Percentiles rank a stretch among this genome's conserved stretches.
Evolutionary conservation across 2,329 filamentous ascomycete species (phyloP).

Genomic region (Alternaria atra): DNA sequence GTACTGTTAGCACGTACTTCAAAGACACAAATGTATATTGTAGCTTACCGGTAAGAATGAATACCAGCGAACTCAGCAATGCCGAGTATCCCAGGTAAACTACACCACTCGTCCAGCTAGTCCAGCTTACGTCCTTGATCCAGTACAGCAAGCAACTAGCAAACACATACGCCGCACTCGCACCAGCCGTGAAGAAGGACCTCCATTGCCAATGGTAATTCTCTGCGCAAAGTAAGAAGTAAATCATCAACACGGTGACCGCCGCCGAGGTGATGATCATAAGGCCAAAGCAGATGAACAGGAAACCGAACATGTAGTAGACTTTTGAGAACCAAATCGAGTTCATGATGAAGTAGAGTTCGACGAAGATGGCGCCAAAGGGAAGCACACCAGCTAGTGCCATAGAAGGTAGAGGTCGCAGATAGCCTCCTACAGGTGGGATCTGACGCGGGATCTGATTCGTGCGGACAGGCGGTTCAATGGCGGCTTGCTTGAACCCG

Average conservation of each 20-base stretch:
- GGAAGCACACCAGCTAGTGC: conserved; percentile 90
- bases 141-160: conserved; percentile 91
- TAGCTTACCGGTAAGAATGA: conserved; percentile 86
- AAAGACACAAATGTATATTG: not conserved
- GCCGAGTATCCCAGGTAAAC: conserved; percentile 94
- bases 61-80: conserved; percentile 88
- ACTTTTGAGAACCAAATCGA: conserved; percentile 99
- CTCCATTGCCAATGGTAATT: conserved; percentile 99
- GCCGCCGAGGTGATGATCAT: conserved; percentile 96
- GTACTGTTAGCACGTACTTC: conserved; percentile 16
- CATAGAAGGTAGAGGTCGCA: conserved; percentile 88
- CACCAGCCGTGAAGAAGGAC: conserved; percentile 89
- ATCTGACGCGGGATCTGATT: conserved; percentile 99
- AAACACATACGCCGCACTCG: conserved; percentile 91
- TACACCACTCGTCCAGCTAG: conserved; percentile 84
- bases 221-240: conserved; percentile 94
- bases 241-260: conserved; percentile 92
- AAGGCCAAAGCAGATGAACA: conserved; percentile 95
- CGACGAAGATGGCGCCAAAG: conserved; percentile 96
- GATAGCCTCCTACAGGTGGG: conserved; percentile 81
- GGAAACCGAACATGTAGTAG: conserved; percentile 99
- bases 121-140: conserved; percentile 84
- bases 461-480: conserved; percentile 85
- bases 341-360: conserved; percentile 99
- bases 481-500: conserved; percentile 76